Conservation (phyloP, 192 early-diverging fungal species). For the Coemansia sp. region DNA sequence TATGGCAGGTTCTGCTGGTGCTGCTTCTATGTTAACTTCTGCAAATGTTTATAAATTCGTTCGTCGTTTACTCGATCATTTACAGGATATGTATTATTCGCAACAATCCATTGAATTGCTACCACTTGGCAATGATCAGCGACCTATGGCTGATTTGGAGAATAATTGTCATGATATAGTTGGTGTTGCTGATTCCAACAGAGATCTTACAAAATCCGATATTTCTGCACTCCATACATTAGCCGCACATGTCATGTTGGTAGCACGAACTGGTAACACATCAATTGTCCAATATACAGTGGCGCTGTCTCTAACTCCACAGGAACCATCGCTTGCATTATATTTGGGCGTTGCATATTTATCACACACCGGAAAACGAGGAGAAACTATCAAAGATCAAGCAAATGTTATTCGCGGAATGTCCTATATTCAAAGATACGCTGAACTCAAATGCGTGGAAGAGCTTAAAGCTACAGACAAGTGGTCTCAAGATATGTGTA, state of each 20-base stretch:
- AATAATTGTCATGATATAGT: background rate
- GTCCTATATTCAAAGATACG: slow-evolving; percentile 43
- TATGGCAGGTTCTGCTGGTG: slow-evolving; percentile 22
- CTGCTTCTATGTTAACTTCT: slow-evolving; percentile 25
- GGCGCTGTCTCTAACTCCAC: slow-evolving; percentile 31
- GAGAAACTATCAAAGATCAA: slow-evolving; percentile 5
- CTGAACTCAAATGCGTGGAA: slow-evolving; percentile 33
- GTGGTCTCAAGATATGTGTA: background rate
- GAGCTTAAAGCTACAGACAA: slow-evolving; percentile 20
- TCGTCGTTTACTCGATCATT: slow-evolving; percentile 30
- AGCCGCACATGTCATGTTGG: slow-evolving; percentile 35
- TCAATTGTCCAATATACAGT: slow-evolving; percentile 38
- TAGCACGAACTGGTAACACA: slow-evolving; percentile 10
- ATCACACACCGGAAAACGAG: slow-evolving; percentile 1
- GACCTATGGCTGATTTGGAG: background rate
- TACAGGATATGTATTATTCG: slow-evolving; percentile 29
- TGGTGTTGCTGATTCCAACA: background rate
- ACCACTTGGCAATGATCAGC: background rate
- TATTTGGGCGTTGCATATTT: slow-evolving; percentile 40
- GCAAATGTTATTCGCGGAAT: slow-evolving; percentile 27
- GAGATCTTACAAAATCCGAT: slow-evolving; percentile 20
- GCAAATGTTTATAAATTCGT: slow-evolving; percentile 48
- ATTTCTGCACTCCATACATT: slow-evolving; percentile 33
- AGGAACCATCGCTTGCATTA: slow-evolving; percentile 35
- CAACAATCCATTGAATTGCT: background rate